These are phyloP conservation scores for Aspergillus sergii DNA, from an alignment of 2,329 filamentous ascomycete species.

Conservation along the genomic window DNA sequence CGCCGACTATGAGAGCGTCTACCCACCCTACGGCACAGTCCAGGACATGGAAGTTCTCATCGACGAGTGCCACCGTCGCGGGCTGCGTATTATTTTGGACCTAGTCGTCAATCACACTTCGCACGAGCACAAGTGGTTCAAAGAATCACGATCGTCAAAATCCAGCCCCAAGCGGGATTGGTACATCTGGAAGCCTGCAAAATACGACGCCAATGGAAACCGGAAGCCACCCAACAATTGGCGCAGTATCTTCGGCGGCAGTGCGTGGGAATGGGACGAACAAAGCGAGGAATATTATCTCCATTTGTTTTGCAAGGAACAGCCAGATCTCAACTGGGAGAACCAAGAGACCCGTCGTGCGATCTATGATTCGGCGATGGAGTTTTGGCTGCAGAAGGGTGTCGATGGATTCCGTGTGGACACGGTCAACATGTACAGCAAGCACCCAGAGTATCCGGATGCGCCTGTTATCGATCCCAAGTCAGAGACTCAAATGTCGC, in stretches of 20 bases:
- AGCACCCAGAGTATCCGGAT: constrained; percentile 57
- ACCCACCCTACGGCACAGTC: constrained; percentile 65
- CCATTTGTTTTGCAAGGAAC: constrained; percentile 71
- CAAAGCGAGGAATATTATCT: constrained; percentile 73
- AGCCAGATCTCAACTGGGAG: constrained; percentile 87
- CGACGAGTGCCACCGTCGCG: constrained; percentile 59
- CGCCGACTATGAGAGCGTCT: constrained; percentile 63
- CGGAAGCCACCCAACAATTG: constrained; percentile 75
- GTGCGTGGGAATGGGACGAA: constrained; percentile 64
- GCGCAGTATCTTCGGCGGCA: constrained; percentile 41
- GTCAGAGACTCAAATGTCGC: constrained; percentile 61
- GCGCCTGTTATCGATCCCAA: constrained; percentile 37
- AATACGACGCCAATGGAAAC: constrained; percentile 57
- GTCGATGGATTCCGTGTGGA: constrained; percentile 74
- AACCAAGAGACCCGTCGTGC: constrained; percentile 66
- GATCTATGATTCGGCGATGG: constrained; percentile 69
- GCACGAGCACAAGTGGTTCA: constrained; percentile 71
- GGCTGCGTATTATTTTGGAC: constrained; percentile 72
- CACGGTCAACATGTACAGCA: constrained; percentile 72
- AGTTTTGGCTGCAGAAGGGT: constrained; percentile 76
- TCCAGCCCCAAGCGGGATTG: constrained; percentile 67
- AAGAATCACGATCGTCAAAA: constrained; percentile 62
- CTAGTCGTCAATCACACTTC: constrained; percentile 78
- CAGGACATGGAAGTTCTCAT: constrained; percentile 66
- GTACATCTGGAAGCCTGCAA: constrained; percentile 62